phyloP scores from a whole-genome alignment of 78 protist species.

The Dictyostelium intermedium region DNA sequence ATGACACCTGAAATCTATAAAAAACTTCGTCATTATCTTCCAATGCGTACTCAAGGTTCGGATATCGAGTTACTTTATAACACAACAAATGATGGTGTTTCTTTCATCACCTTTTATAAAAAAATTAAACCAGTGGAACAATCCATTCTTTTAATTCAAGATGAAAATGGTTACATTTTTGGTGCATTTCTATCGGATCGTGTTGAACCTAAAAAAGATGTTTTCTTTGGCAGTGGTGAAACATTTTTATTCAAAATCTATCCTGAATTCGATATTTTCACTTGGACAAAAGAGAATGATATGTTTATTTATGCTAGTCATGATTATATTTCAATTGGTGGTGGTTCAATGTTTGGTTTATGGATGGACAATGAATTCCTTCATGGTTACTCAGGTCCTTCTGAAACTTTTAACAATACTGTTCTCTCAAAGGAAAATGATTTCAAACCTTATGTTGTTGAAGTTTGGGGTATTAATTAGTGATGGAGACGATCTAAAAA shows the following conservation, averaged over 20 bases:
- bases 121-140: background rate
- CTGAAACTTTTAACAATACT: slow-evolving; percentile 52
- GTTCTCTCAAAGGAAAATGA: slow-evolving; percentile 13
- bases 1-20: slow-evolving; percentile 40
- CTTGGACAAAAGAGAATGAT: slow-evolving; percentile 68
- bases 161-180: slow-evolving; percentile 56
- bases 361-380: slow-evolving; percentile 57
- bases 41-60: slow-evolving; percentile 35
- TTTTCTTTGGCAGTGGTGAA: slow-evolving; percentile 60
- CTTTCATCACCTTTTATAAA: slow-evolving; percentile 34
- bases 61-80: slow-evolving; percentile 43
- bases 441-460: slow-evolving; percentile 49
- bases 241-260: slow-evolving; percentile 37
- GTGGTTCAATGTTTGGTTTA: slow-evolving; percentile 55
- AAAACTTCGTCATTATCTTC: slow-evolving; percentile 68
- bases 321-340: slow-evolving; percentile 47
- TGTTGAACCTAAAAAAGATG: slow-evolving; percentile 2
- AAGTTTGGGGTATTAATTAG: slow-evolving; percentile 37
- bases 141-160: slow-evolving; percentile 48
- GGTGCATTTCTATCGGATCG: slow-evolving; percentile 36
- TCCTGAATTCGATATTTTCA: slow-evolving; percentile 36
- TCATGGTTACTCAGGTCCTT: slow-evolving; percentile 51
- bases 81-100: slow-evolving; percentile 52
- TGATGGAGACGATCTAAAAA: background rate
- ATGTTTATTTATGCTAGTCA: slow-evolving; percentile 3